Conservation (phyloP, 805 yeast species). For the Wickerhamomyces kurtzmanii region DNA sequence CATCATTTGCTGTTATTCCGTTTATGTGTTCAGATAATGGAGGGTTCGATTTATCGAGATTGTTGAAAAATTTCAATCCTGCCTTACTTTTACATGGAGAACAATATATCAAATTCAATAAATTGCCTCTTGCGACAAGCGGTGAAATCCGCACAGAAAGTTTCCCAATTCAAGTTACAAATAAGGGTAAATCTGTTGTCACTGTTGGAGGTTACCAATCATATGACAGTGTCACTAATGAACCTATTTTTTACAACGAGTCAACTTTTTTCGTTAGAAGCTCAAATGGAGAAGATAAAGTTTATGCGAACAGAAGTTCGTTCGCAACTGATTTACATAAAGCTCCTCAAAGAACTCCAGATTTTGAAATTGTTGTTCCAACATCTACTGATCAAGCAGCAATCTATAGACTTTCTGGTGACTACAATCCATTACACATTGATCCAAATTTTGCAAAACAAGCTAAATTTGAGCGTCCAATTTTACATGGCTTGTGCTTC, state of each 20-base stretch:
- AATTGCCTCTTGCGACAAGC: conserved; percentile 70
- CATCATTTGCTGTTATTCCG: conserved; percentile 87
- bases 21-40: conserved; percentile 57
- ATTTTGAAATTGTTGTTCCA: conserved; percentile 46
- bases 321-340: conserved; percentile 57
- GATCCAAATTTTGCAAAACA: conserved; percentile 87
- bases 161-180: conserved; percentile 63
- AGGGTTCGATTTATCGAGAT: conserved; percentile 44
- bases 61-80: conserved; percentile 79
- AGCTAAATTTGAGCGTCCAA: conserved; percentile 79
- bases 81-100: conserved; percentile 91
- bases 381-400: conserved; percentile 76
- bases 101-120: conserved; percentile 71
- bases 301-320: conserved; percentile 35
- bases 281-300: conserved; percentile 39
- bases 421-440: conserved; percentile 89
- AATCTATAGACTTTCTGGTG: conserved; percentile 85
- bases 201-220: conserved; percentile 69
- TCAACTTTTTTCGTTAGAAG: conserved; percentile 81
- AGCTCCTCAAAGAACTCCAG: conserved; percentile 60
- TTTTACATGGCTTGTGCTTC: conserved; percentile 85
- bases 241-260: conserved; percentile 67
- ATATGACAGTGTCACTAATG: conserved; percentile 57
- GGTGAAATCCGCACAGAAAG: conserved; percentile 54
- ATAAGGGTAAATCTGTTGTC: conserved; percentile 78